Base-by-base conservation (phyloP, 1,139 yeast genomes). In the Saccharomyces pastorianus region DNA sequence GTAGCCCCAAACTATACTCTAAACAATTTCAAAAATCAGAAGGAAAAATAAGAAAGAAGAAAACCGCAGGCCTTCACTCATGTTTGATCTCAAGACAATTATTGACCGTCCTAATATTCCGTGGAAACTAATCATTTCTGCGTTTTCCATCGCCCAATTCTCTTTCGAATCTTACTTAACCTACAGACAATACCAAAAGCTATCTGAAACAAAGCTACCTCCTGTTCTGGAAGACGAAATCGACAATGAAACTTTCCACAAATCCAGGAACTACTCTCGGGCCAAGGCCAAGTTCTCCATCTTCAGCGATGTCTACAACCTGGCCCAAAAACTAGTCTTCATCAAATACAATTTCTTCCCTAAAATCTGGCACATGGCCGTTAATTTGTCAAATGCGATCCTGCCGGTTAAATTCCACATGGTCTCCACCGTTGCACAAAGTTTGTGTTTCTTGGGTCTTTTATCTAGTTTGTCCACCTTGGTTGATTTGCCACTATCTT, bases 221-320 rank as follows among this genome's bases (percentile, higher is more conserved):
- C 72, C 74, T 5, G 79, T 85, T 8, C 74, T 91, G 58, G 78
- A 80, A 59, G 81, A 79, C 34, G 87, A 83, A 64, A 80, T 87
- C 55, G 81, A 84, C 51, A 77, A 81, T 49, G 87, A 86, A 56
- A 88, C 93, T 2, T 88, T 88, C 63, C 77, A 77, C 53, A 87
- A 89, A 68, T 82, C 96, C 2, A 91, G 88, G 66, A 81, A 78
- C 38, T 93, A 93, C 68, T 82, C 95, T 4, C 74, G 87, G 47
- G 88, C 96, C n/a, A 91, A 90, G 69, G 79, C 90, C 53, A 75
- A 77, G 63, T 90, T 89, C 67, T 79, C 85, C 1, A 75, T 88
- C 54, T 70, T 87, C 54, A 70, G 81, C 27, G 79, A 82, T 47
- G 61, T 80, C 14, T 78, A 78, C 64, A 73, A 78, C 6, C 73